Evolutionary conservation across 768 basidiomycete genomes (phyloP).

Genomic region (Tremella yokohamensis): DNA sequence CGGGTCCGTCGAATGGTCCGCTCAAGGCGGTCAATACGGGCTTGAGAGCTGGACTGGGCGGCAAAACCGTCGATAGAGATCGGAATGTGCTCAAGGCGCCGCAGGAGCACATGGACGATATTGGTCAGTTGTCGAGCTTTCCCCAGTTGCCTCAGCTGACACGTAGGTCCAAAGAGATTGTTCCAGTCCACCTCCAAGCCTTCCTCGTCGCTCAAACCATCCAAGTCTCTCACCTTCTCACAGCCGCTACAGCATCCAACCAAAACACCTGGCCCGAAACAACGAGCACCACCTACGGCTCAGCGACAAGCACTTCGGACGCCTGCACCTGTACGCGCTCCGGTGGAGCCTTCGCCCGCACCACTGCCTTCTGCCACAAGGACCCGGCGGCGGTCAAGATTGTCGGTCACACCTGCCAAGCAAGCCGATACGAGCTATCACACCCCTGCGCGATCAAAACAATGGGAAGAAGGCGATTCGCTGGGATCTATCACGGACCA

Average conservation of each 20-base stretch:
- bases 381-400: conserved; percentile 27
- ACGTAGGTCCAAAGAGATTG: conserved; percentile 37
- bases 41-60: conserved; percentile 24
- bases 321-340: conserved; percentile 21
- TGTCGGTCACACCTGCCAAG: conserved; percentile 27
- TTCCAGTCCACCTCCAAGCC: conserved; percentile 30
- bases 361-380: conserved; percentile 39
- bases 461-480: conserved; percentile 41
- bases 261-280: conserved; percentile 17
- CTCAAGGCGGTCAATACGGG: conserved; percentile 15
- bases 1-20: background rate
- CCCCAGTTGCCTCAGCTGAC: background rate
- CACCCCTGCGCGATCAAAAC: conserved; percentile 24
- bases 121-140: conserved; percentile 28
- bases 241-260: conserved; percentile 8
- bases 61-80: conserved; percentile 36
- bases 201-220: conserved; percentile 21
- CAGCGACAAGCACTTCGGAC: conserved; percentile 16
- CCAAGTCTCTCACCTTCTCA: conserved; percentile 34
- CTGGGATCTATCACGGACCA: conserved; percentile 27
- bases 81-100: conserved; percentile 23
- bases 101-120: conserved; percentile 20
- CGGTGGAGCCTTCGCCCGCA: conserved; percentile 16
- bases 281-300: conserved; percentile 14
- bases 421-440: conserved; percentile 15